These are phyloP conservation scores for Boletus eberwhitei DNA, from an alignment of 768 basidiomycete species.

Conservation along the genomic window DNA sequence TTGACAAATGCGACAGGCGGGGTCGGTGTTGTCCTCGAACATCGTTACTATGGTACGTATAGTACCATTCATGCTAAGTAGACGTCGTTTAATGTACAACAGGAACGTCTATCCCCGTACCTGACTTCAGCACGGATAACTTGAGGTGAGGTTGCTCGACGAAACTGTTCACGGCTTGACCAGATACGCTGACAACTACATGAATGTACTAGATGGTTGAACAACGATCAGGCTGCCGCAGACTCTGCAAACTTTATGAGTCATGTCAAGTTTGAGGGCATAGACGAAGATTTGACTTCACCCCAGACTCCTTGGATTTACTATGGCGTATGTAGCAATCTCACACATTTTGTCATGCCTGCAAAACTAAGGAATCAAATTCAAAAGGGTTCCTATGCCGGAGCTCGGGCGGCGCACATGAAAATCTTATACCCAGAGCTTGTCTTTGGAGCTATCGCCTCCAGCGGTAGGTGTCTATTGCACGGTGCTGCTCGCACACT, in stretches of 20 bases:
- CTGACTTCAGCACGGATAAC: slow-evolving; percentile 77
- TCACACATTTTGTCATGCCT: not conserved
- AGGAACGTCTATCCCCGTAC: slow-evolving; percentile 75
- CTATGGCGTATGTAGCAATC: slow-evolving; percentile 65
- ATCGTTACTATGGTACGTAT: slow-evolving; percentile 76
- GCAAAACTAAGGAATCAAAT: not conserved
- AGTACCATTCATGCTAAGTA: not conserved
- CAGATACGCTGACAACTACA: slow-evolving; percentile 2
- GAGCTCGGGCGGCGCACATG: slow-evolving; percentile 92
- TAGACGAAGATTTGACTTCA: slow-evolving; percentile 68
- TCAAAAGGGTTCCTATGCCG: slow-evolving; percentile 80
- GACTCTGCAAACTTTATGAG: slow-evolving; percentile 93
- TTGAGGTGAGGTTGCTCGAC: slow-evolving; percentile 49
- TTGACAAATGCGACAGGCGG: slow-evolving; percentile 83
- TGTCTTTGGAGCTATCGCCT: slow-evolving; percentile 88
- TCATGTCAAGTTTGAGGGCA: slow-evolving; percentile 69
- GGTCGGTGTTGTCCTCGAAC: slow-evolving; percentile 87
- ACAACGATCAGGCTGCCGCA: slow-evolving; percentile 83
- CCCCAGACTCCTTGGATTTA: slow-evolving; percentile 85
- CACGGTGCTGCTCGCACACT: not conserved
- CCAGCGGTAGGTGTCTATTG: slow-evolving; percentile 54
- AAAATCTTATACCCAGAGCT: slow-evolving; percentile 80
- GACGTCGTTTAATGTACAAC: not conserved
- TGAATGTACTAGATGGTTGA: slow-evolving; percentile 62
- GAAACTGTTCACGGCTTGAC: not conserved